phyloP scores from a whole-genome alignment of 176 grass and related monocot species.

The Lolium multiflorum region DNA sequence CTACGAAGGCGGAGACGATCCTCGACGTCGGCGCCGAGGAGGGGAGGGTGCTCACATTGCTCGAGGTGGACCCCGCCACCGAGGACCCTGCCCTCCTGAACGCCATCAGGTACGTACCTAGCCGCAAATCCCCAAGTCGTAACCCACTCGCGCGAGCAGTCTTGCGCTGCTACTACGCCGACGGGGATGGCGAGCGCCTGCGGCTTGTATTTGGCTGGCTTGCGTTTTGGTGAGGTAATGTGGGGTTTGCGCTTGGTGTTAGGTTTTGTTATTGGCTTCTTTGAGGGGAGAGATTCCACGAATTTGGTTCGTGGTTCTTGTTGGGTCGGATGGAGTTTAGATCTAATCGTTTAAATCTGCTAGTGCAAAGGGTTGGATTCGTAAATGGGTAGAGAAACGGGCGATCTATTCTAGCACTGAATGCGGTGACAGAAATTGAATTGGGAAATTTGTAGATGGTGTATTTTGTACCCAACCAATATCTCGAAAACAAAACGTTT shows the following conservation, averaged over 20 bases:
- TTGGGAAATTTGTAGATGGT: neutral
- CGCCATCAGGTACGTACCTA: slow-evolving; percentile 9
- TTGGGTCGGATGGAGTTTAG: neutral
- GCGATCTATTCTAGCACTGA: neutral
- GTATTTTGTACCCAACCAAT: neutral
- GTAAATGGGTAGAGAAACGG: neutral
- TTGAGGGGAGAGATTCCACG: neutral
- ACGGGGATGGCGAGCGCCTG: neutral
- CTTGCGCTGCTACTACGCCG: neutral
- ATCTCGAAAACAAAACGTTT: neutral
- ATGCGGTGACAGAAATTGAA: neutral
- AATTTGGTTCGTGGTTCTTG: neutral
- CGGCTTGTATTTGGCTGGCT: neutral
- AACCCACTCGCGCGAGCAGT: neutral
- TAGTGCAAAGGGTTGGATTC: neutral
- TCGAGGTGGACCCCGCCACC: slow-evolving; percentile 3
- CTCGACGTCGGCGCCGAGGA: neutral
- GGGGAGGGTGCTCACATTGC: neutral
- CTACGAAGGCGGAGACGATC: neutral
- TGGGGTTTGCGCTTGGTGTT: neutral
- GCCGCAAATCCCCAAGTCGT: neutral
- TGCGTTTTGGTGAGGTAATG: neutral
- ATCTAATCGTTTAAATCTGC: neutral
- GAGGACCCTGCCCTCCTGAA: slow-evolving; percentile 7
- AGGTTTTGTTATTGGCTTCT: neutral